Evolutionary conservation across 139 green algal species (phyloP).

Genomic region (Asterochloris erici): DNA sequence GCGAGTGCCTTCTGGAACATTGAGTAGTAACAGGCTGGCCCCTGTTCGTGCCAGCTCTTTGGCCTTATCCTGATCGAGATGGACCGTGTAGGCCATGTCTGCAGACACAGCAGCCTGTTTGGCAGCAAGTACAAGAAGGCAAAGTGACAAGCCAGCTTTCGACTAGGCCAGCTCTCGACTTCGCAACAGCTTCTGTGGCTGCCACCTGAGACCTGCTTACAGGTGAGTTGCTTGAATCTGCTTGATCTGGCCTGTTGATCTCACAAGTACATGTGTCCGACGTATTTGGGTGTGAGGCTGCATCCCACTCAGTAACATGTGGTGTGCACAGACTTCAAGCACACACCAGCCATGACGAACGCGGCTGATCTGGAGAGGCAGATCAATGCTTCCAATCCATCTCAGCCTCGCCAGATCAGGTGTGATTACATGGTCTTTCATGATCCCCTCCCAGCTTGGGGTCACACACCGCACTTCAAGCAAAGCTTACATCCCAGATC

Average conservation of each 20-base stretch:
- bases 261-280: not conserved
- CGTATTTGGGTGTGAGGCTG: not conserved
- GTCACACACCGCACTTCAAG: no score
- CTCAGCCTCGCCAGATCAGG: slow-evolving; percentile 6
- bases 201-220: not conserved
- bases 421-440: no score
- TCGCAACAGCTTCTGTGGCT: no score
- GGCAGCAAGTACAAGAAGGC: not conserved
- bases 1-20: slow-evolving; percentile 59
- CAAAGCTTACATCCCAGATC: no score
- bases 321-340: not conserved
- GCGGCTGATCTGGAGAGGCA: not conserved
- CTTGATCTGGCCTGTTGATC: not conserved
- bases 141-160: not conserved
- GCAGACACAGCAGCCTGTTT: not conserved
- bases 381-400: not conserved
- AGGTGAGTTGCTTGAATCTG: not conserved
- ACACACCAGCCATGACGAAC: not conserved
- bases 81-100: slow-evolving; percentile 44
- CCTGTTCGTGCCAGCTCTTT: slow-evolving; percentile 47
- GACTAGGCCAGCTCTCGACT: no score
- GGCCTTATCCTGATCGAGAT: slow-evolving; percentile 60
- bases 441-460: no score
- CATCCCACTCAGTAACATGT: not conserved
- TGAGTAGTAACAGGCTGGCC: slow-evolving; percentile 69